Base-by-base conservation (phyloP, 768 basidiomycete species). In the Gymnopilus junonius region DNA sequence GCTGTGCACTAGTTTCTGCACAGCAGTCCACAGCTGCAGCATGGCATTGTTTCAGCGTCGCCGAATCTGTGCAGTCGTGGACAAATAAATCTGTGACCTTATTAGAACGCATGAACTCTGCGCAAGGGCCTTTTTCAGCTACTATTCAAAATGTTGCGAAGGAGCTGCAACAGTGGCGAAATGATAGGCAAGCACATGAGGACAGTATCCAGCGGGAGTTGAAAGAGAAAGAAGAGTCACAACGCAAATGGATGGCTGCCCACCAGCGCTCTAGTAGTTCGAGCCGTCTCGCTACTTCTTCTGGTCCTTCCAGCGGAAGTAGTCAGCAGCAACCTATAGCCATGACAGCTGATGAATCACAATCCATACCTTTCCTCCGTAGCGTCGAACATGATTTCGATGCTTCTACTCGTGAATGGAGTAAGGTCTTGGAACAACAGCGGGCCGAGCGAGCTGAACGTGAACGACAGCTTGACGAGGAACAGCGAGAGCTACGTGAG, bases 21-120 rank as follows among this genome's bases (percentile, higher is more conserved):
- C 71, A 70, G 46, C 71, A 74, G 31, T 71, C 75, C 2, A 56
- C 76, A 29, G 53, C 51, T 23, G 73, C 74, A 14, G 67, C 78
- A 2, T 62, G 73, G 53, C 71, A 73, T 8, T 71, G 68, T 50
- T 56, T 78, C 4, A 42, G 8, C 2, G 65, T 65, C 10, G 70
- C 74, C 1, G 70, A 75, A 39, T 53, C 70, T 12, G 68, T 75
- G 2, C 71, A 71, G 40, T 59, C 31, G 3, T 65, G 67, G 40
- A 69, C 63, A 14, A 62, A 67, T n/a, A 71, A 71, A 21, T 71
- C 71, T n/a, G 48, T 75, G 15, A 59, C 51, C 20, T 71, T 69
- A 8, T 39, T 75, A 8, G 66, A 72, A 61, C 63, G 63, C 8
- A 55, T 64, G 15, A 20, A 39, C 4, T 43, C 61, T 66, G 11